phyloP scores from a whole-genome alignment of 176 grass and related monocot genomes.

The Carex scoparia region DNA sequence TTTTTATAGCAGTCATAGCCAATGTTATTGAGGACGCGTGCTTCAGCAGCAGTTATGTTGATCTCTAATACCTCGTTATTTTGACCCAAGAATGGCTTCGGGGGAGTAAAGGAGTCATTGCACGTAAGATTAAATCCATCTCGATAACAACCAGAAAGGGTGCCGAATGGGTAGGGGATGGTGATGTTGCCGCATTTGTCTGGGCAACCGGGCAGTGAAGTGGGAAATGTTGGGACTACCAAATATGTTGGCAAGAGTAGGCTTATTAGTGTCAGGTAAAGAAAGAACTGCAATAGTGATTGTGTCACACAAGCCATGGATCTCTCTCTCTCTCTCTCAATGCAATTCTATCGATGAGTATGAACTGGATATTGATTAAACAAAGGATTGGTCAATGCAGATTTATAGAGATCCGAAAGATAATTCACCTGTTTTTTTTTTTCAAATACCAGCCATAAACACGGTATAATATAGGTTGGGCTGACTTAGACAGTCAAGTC shows the following conservation, averaged over 20 bases:
- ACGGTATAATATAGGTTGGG: no score
- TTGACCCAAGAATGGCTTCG: neutral
- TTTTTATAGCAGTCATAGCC: neutral
- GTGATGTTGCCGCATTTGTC: slow-evolving; percentile 28
- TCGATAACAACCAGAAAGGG: neutral
- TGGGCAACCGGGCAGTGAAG: neutral
- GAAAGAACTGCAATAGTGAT: neutral
- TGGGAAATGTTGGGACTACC: neutral
- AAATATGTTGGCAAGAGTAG: neutral
- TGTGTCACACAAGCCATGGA: neutral
- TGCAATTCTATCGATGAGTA: neutral
- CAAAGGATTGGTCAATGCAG: neutral
- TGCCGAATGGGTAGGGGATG: slow-evolving; percentile 41
- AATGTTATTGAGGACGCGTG: neutral
- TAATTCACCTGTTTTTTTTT: neutral
- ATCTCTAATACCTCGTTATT: neutral
- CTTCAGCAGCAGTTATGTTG: neutral
- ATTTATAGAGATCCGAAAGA: neutral
- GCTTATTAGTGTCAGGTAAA: neutral
- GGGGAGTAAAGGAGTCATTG: neutral
- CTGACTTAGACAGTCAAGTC: no score
- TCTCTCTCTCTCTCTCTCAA: neutral
- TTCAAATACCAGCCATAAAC: neutral
- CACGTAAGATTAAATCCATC: slow-evolving; percentile 24
- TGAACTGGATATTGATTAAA: neutral